Evolutionary conservation across 208 protist genomes (phyloP).

Genomic region (Leishmania turanica): DNA sequence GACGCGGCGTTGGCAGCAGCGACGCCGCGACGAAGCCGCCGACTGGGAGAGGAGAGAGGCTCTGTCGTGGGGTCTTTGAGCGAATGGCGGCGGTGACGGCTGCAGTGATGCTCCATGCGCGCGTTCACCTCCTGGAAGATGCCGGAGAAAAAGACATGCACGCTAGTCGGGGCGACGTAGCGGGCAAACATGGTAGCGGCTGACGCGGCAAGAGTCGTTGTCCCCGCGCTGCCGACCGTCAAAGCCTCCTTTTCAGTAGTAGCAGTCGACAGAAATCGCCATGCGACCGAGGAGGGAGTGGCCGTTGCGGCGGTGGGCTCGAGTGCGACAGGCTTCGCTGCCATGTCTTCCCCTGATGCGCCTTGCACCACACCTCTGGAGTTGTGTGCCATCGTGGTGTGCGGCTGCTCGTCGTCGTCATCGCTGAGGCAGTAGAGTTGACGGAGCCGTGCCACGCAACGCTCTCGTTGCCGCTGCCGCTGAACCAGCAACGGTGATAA

Average conservation of each 20-base stretch:
- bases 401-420: conserved; percentile 15
- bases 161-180: conserved; percentile 32
- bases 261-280: not conserved
- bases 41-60: not conserved
- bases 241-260: not conserved
- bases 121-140: conserved; percentile 42
- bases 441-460: conserved; percentile 20
- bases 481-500: not conserved
- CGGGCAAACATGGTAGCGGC: conserved; percentile 10
- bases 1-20: not conserved
- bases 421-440: conserved; percentile 39
- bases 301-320: not conserved
- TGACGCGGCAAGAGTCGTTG: not conserved
- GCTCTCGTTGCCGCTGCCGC: conserved; percentile 13
- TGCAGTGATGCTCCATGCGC: conserved; percentile 18
- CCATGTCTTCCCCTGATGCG: not conserved
- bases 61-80: not conserved
- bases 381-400: not conserved
- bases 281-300: not conserved
- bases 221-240: not conserved
- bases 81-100: not conserved
- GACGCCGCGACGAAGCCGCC: not conserved
- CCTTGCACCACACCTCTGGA: not conserved
- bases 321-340: not conserved
- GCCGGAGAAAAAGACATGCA: conserved; percentile 47